Conservation (phyloP, 2,329 filamentous ascomycete species). For the Trichoderma breve region DNA sequence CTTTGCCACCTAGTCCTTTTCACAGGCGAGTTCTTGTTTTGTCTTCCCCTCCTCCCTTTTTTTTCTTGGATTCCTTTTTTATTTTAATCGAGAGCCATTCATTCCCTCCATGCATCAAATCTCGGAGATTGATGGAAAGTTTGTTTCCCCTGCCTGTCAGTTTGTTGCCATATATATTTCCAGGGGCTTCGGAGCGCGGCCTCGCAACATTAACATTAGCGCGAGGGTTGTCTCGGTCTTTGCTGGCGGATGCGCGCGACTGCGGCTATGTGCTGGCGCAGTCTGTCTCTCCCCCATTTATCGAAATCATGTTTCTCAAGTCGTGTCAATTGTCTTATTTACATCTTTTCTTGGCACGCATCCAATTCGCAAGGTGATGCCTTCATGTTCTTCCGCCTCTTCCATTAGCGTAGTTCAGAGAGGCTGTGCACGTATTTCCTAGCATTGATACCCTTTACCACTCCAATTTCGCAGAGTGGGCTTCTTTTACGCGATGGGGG, state of each 20-base stretch:
- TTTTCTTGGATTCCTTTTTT: not conserved
- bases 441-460: constrained; percentile 4
- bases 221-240: not conserved
- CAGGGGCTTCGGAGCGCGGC: constrained; percentile 9
- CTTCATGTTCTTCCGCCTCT: not conserved
- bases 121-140: constrained; percentile 14
- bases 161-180: not conserved
- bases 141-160: not conserved
- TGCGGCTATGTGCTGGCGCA: not conserved
- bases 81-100: not conserved
- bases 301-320: not conserved
- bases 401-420: not conserved
- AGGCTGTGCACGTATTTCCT: not conserved
- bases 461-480: constrained; percentile 10
- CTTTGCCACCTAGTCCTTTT: not conserved
- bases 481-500: not conserved
- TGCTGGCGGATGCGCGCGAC: not conserved
- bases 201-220: not conserved
- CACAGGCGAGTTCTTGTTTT: not conserved
- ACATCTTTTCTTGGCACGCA: not conserved
- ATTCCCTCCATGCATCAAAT: not conserved
- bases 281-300: not conserved
- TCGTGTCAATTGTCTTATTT: not conserved
- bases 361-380: not conserved
- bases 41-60: not conserved